Evolutionary conservation across 495 filamentous ascomycete species (phyloP).

Genomic region (Penicillium waksmanii): DNA sequence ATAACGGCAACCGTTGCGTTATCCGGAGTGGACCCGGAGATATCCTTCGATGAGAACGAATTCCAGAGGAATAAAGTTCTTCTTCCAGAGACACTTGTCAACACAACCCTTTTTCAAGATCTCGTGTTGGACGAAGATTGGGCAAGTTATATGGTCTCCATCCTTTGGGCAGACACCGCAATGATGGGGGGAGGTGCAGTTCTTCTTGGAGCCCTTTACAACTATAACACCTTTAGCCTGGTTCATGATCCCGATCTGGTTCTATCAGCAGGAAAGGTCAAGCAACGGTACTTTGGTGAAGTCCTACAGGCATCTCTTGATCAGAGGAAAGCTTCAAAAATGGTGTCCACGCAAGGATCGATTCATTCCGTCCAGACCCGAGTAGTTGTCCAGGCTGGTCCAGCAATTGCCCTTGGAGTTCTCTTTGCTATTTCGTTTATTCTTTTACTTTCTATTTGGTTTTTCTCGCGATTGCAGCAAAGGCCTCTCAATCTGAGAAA

Average conservation of each 20-base stretch:
- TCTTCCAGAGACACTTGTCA: slow-evolving; percentile 23
- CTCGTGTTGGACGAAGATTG: slow-evolving; percentile 25
- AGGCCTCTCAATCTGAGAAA: slow-evolving; percentile 25
- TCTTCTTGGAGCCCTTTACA: slow-evolving; percentile 24
- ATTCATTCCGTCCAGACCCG: slow-evolving; percentile 16
- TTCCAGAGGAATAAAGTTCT: slow-evolving; percentile 15
- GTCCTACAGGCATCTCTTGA: slow-evolving; percentile 31
- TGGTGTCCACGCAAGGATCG: not conserved
- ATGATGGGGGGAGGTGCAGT: slow-evolving; percentile 18
- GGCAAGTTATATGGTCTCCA: slow-evolving; percentile 30
- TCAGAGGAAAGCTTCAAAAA: slow-evolving; percentile 10
- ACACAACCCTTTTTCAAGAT: slow-evolving; percentile 20
- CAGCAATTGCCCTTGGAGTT: slow-evolving; percentile 26
- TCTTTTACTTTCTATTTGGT: slow-evolving; percentile 21
- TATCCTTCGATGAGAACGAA: slow-evolving; percentile 31
- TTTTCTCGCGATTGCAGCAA: slow-evolving; percentile 2
- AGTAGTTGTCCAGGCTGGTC: slow-evolving; percentile 21
- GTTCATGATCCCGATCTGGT: slow-evolving; percentile 19
- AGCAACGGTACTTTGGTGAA: slow-evolving; percentile 43
- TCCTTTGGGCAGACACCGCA: slow-evolving; percentile 13
- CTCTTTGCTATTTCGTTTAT: slow-evolving; percentile 23
- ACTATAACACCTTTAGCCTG: slow-evolving; percentile 25
- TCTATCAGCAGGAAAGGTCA: slow-evolving; percentile 26
- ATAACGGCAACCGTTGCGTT: slow-evolving; percentile 27
- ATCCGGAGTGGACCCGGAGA: slow-evolving; percentile 17